Evolutionary conservation across 805 yeast species (phyloP).

Genomic region (Vanderwaltozyma verrucispora): DNA sequence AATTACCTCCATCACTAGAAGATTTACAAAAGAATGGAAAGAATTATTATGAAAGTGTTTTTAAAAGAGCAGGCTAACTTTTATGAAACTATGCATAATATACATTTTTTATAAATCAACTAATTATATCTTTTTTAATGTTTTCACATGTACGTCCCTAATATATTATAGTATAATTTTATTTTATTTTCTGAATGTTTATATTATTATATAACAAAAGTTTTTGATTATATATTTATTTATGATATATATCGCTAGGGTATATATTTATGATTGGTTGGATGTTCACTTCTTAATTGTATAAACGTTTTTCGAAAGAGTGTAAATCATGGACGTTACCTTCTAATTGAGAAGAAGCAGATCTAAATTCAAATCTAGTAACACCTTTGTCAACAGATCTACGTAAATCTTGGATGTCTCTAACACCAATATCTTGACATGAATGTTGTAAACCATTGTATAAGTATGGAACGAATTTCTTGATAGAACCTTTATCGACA

Average conservation of each 20-base stretch:
- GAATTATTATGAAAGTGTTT: conserved; percentile 2
- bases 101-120: no score
- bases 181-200: no score
- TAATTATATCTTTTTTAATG: no score
- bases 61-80: conserved; percentile 3
- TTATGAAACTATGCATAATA: no score
- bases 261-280: no score
- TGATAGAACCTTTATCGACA: conserved; percentile 91
- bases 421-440: conserved; percentile 93
- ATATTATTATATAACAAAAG: no score
- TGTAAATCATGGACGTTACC: conserved; percentile 97
- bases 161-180: no score
- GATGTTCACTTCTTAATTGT: conserved; percentile 41
- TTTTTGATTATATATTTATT: neutral
- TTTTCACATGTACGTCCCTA: no score
- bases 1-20: conserved; percentile 70
- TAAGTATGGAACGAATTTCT: conserved; percentile 89
- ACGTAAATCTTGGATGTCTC: conserved; percentile 54
- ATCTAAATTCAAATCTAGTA: conserved; percentile 92
- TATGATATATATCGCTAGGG: neutral
- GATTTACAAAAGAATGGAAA: conserved; percentile 39
- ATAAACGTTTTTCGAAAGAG: conserved; percentile 95
- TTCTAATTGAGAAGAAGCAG: conserved; percentile 97
- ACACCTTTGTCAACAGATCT: conserved; percentile 51
- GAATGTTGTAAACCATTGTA: conserved; percentile 96